Percentiles rank a stretch among this genome's conserved stretches.
phyloP scores from a whole-genome alignment of 2,329 filamentous ascomycete species.

The Sporothrix mexicana region DNA sequence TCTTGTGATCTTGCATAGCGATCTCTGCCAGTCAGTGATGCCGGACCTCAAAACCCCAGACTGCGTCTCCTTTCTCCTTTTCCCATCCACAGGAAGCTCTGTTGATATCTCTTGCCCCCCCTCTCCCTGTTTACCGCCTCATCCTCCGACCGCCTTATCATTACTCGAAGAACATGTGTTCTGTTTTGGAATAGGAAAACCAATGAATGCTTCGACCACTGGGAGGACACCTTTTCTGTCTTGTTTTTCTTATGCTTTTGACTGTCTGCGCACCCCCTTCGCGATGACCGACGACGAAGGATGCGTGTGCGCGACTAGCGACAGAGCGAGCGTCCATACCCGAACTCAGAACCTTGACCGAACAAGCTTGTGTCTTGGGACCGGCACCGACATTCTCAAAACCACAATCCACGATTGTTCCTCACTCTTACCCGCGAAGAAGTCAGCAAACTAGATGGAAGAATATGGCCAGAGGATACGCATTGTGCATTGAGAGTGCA shows the following conservation, averaged over 20 bases:
- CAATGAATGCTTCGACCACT: background rate
- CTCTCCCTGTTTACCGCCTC: background rate
- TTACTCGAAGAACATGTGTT: background rate
- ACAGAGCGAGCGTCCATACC: background rate
- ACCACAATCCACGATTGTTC: no score
- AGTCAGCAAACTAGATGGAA: conserved; percentile 20
- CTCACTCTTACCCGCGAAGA: no score
- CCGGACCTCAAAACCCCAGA: background rate
- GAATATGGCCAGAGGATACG: background rate
- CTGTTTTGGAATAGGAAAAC: background rate
- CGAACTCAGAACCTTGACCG: no score
- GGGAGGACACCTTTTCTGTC: background rate
- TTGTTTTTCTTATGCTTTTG: background rate
- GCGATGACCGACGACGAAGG: background rate
- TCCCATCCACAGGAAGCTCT: conserved; percentile 2
- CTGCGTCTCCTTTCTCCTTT: background rate
- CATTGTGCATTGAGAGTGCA: conserved; percentile 12
- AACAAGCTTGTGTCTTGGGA: background rate
- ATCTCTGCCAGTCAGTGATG: conserved; percentile 26
- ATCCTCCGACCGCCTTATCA: background rate
- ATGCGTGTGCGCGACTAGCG: background rate
- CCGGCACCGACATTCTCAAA: background rate
- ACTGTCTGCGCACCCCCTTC: conserved; percentile 11
- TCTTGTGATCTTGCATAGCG: conserved; percentile 19
- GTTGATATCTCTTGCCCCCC: background rate